These are phyloP conservation scores for Pichia ethanolica DNA, from an alignment of 805 yeast species.

Conservation along the genomic window DNA sequence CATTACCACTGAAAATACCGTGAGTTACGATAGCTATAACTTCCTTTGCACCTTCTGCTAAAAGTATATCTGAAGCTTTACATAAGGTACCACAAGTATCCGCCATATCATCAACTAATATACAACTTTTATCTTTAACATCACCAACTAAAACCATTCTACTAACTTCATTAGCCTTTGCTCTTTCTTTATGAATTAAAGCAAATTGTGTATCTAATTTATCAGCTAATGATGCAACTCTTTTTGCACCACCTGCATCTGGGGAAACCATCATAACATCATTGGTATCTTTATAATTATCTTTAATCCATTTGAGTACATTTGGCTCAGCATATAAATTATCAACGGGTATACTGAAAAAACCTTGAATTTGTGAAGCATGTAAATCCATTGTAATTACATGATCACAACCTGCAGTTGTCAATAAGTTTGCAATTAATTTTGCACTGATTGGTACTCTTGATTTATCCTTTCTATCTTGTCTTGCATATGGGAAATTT, in stretches of 20 bases:
- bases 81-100: constrained; percentile 97
- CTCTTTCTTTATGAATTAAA: constrained; percentile 92
- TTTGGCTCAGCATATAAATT: constrained; percentile 93
- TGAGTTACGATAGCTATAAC: constrained; percentile 95
- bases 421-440: constrained; percentile 81
- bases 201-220: constrained; percentile 89
- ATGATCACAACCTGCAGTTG: constrained; percentile 92
- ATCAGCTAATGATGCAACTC: constrained; percentile 93
- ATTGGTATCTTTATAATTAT: constrained; percentile 41
- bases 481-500: constrained; percentile 94
- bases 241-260: constrained; percentile 98
- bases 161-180: constrained; percentile 89
- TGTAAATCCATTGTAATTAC: constrained; percentile 95
- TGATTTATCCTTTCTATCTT: constrained; percentile 92
- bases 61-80: constrained; percentile 84
- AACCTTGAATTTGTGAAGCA: constrained; percentile 97
- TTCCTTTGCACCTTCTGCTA: constrained; percentile 71
- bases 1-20: constrained; percentile 85
- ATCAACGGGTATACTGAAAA: constrained; percentile 91
- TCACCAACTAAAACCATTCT: constrained; percentile 96
- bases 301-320: constrained; percentile 73
- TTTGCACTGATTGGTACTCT: constrained; percentile 97
- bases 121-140: constrained; percentile 73
- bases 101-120: constrained; percentile 95
- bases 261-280: constrained; percentile 84